Conservation (phyloP, 805 yeast genomes). For the Komagataella kurtzmanii region DNA sequence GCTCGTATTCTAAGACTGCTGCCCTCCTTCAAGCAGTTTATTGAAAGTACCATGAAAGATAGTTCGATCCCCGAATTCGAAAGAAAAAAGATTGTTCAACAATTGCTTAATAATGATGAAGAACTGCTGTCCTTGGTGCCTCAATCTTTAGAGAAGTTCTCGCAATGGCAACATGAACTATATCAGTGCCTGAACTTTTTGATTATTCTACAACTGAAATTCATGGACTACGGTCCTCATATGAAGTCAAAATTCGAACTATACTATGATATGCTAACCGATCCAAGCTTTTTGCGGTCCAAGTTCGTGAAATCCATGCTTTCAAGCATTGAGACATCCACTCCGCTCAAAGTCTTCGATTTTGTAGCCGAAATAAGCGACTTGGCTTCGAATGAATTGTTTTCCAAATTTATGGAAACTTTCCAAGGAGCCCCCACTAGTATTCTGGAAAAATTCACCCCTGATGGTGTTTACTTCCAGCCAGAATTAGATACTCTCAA, state of each 20-base stretch:
- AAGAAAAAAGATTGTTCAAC: conserved; percentile 7
- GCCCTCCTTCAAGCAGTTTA: not conserved
- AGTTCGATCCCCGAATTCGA: not conserved
- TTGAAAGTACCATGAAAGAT: conserved; percentile 2
- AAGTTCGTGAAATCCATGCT: conserved; percentile 8
- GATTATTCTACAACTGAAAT: not conserved
- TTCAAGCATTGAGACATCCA: conserved; percentile 8
- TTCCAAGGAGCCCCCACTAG: conserved; percentile 5
- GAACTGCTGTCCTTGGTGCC: not conserved
- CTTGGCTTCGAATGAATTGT: conserved; percentile 4
- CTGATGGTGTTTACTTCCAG: not conserved
- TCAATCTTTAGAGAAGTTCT: not conserved
- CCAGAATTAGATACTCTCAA: not conserved
- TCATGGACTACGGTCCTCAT: not conserved
- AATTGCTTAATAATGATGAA: not conserved
- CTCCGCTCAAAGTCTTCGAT: conserved; percentile 1
- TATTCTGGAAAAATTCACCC: conserved; percentile 1
- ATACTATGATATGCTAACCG: not conserved
- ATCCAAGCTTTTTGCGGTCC: not conserved
- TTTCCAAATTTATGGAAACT: conserved; percentile 4
- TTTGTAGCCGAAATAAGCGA: not conserved
- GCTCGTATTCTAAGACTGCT: not conserved
- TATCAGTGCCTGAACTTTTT: not conserved
- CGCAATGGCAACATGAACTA: not conserved
- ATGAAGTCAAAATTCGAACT: not conserved